Evolutionary conservation across 306 rosid species (phyloP).

Genomic region (Luffa aegyptiaca): DNA sequence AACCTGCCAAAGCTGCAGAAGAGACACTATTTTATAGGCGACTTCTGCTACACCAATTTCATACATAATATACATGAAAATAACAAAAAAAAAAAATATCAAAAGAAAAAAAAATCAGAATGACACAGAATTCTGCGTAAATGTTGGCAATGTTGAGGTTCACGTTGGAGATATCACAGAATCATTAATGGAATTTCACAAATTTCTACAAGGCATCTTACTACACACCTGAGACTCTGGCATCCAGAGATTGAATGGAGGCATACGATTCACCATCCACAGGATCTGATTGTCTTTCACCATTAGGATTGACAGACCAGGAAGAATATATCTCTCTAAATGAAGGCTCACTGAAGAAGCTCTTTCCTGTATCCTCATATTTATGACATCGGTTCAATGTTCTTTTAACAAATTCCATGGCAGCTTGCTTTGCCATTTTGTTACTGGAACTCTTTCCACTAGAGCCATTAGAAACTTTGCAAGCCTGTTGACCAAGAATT

Average conservation of each 20-base stretch:
- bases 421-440: constrained; percentile 89
- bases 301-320: constrained; percentile 36
- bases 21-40: constrained; percentile 4
- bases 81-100: no score
- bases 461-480: constrained; percentile 64
- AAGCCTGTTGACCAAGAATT: constrained; percentile 44
- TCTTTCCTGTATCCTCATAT: constrained; percentile 78
- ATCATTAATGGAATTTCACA: neutral
- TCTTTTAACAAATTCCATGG: constrained; percentile 65
- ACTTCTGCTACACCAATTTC: neutral
- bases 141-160: neutral
- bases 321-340: constrained; percentile 59
- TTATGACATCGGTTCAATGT: constrained; percentile 71
- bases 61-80: neutral
- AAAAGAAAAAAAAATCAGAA: neutral
- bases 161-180: neutral
- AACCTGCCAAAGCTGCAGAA: constrained; percentile 65
- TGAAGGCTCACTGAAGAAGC: constrained; percentile 75
- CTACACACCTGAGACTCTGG: constrained; percentile 43
- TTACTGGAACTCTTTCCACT: constrained; percentile 77
- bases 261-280: constrained; percentile 60
- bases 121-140: constrained; percentile 15
- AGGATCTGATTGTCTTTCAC: constrained; percentile 31
- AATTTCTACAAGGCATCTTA: constrained; percentile 16
- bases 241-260: constrained; percentile 50